Evolutionary conservation across 2,329 filamentous ascomycete species (phyloP).

Genomic region (Incumbomyces delicatus): DNA sequence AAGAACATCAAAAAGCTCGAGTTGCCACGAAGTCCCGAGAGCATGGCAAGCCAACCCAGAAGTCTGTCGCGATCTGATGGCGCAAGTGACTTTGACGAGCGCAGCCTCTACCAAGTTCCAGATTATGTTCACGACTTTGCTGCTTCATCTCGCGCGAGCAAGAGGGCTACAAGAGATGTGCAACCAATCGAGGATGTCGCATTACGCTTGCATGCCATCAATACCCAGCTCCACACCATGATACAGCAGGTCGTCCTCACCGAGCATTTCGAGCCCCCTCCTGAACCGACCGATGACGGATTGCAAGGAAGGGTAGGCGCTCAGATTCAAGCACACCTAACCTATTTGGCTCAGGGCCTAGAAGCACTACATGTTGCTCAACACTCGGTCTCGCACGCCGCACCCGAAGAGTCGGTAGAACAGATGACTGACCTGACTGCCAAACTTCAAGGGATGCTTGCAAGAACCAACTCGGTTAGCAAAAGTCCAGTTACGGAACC

Average conservation of each 20-base stretch:
- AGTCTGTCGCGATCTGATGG: constrained; percentile 48
- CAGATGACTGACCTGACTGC: constrained; percentile 55
- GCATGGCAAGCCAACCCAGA: constrained; percentile 37
- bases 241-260: constrained; percentile 42
- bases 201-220: constrained; percentile 57
- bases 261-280: constrained; percentile 29
- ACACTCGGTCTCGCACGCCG: constrained; percentile 29
- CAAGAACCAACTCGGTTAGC: constrained; percentile 34
- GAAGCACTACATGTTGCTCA: constrained; percentile 51
- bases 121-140: constrained; percentile 50
- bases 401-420: constrained; percentile 37
- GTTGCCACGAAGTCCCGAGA: constrained; percentile 65
- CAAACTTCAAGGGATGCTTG: constrained; percentile 52
- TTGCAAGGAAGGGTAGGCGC: constrained; percentile 15
- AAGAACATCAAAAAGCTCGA: constrained; percentile 42
- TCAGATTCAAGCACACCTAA: constrained; percentile 45
- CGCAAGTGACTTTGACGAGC: constrained; percentile 64
- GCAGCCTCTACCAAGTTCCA: constrained; percentile 60
- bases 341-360: constrained; percentile 61
- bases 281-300: constrained; percentile 24
- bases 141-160: constrained; percentile 5
- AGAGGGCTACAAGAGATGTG: constrained; percentile 18
- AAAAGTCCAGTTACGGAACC: constrained; percentile 44
- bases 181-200: constrained; percentile 50
- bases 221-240: constrained; percentile 55